phyloP scores from a whole-genome alignment of 352 stramenopile species.

The Phytopythium sindhum region DNA sequence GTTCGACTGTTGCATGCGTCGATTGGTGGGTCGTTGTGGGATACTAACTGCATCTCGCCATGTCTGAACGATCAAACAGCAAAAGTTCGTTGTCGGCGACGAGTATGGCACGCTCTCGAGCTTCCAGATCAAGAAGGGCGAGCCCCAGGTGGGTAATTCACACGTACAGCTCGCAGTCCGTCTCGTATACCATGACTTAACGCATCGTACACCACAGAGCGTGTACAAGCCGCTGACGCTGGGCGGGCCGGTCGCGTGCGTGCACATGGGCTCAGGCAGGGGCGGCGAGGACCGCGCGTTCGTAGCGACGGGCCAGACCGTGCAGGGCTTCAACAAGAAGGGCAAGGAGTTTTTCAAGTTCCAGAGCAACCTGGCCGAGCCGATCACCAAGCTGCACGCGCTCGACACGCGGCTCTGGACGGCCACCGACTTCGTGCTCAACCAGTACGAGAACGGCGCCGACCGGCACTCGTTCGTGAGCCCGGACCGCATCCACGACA shows the following conservation, averaged over 20 bases:
- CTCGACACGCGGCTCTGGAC: constrained; percentile 75
- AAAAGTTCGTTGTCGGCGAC: constrained; percentile 87
- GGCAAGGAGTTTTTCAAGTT: constrained; percentile 87
- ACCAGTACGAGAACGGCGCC: constrained; percentile 76
- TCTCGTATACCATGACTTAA: not conserved
- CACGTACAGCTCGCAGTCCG: not conserved
- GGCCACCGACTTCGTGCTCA: constrained; percentile 76
- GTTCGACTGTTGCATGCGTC: not conserved
- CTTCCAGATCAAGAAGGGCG: constrained; percentile 85
- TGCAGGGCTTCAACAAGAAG: constrained; percentile 81
- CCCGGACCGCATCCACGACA: constrained; percentile 80
- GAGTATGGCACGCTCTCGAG: constrained; percentile 76
- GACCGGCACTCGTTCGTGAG: constrained; percentile 80
- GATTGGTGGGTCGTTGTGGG: not conserved
- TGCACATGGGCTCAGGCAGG: constrained; percentile 71
- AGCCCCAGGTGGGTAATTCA: constrained; percentile 40
- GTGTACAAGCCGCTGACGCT: constrained; percentile 70
- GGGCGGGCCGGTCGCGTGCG: constrained; percentile 50
- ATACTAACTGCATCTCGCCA: not conserved
- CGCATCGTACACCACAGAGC: constrained; percentile 13
- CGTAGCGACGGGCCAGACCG: constrained; percentile 60
- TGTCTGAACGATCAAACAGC: constrained; percentile 24
- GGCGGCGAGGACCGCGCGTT: constrained; percentile 72
- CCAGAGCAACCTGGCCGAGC: constrained; percentile 81
- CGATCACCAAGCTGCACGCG: constrained; percentile 66